These are phyloP conservation scores for Yarrowia galli DNA, from an alignment of 1,139 yeast species.

Conservation along the genomic window DNA sequence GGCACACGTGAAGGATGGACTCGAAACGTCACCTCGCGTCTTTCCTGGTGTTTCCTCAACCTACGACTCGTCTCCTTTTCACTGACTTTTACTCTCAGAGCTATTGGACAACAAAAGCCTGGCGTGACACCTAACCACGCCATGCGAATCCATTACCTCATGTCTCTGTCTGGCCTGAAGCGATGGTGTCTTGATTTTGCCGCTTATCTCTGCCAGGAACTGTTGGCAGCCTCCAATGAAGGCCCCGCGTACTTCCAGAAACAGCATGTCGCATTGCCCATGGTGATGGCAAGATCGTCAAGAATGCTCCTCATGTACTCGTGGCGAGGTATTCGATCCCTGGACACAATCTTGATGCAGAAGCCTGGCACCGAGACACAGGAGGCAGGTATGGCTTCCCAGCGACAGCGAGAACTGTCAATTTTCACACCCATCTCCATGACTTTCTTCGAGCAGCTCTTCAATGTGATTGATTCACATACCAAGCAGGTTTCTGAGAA, in stretches of 20 bases:
- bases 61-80: constrained; percentile 76
- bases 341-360: constrained; percentile 60
- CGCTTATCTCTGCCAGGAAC: constrained; percentile 70
- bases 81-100: constrained; percentile 71
- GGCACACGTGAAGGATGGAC: constrained; percentile 62
- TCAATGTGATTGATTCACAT: constrained; percentile 60
- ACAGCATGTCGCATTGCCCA: constrained; percentile 44
- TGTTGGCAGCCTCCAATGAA: constrained; percentile 51
- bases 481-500: constrained; percentile 47
- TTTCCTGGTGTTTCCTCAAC: constrained; percentile 74
- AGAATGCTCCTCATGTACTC: constrained; percentile 73
- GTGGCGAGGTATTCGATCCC: constrained; percentile 70
- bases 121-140: constrained; percentile 55
- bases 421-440: constrained; percentile 65
- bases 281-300: constrained; percentile 68
- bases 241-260: constrained; percentile 38
- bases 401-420: constrained; percentile 59
- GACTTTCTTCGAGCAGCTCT: constrained; percentile 66
- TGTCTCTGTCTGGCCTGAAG: constrained; percentile 72
- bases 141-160: constrained; percentile 62
- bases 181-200: constrained; percentile 81
- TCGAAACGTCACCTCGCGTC: constrained; percentile 59
- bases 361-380: constrained; percentile 50
- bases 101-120: constrained; percentile 45
- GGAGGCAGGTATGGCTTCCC: constrained; percentile 45